A percentile compares a stretch with the other conserved stretches of the same genome.
Evolutionary conservation across 2,329 filamentous ascomycete species (phyloP).

Genomic region (Clarireedia monteithiana): DNA sequence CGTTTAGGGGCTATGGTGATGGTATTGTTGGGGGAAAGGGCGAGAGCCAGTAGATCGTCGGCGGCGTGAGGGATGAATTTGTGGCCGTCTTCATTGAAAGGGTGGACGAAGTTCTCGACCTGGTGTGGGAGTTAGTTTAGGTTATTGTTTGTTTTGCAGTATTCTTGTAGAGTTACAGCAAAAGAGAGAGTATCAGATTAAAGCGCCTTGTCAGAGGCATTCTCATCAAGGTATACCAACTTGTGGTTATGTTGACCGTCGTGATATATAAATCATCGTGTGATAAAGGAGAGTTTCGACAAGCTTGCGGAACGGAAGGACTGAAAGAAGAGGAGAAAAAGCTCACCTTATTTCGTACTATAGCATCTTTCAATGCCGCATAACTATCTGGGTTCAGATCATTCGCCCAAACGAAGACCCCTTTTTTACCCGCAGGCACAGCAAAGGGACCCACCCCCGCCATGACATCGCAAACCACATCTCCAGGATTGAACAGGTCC

Average conservation of each 20-base stretch:
- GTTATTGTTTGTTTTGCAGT: not conserved
- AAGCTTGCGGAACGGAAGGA: not conserved
- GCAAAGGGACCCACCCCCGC: slow-evolving; percentile 95
- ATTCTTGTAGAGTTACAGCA: no score
- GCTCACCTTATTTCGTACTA: slow-evolving; percentile 70
- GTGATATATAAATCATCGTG: slow-evolving; percentile 18
- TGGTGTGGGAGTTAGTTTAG: slow-evolving; percentile 23
- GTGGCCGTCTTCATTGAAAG: slow-evolving; percentile 77
- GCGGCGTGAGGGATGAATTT: slow-evolving; percentile 70
- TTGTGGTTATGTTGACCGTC: slow-evolving; percentile 19
- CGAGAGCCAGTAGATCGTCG: slow-evolving; percentile 47
- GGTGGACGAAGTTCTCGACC: slow-evolving; percentile 61
- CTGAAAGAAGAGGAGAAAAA: not conserved
- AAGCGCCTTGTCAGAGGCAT: slow-evolving; percentile 15
- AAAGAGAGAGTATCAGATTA: slow-evolving; percentile 9
- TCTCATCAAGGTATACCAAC: slow-evolving; percentile 13
- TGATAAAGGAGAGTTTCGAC: not conserved
- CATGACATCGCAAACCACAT: slow-evolving; percentile 95
- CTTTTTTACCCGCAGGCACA: slow-evolving; percentile 80
- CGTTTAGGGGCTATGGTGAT: slow-evolving; percentile 40
- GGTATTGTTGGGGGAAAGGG: slow-evolving; percentile 42
- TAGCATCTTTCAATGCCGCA: slow-evolving; percentile 60
- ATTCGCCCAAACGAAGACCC: slow-evolving; percentile 92
- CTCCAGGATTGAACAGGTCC: slow-evolving; percentile 67
- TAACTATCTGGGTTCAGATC: slow-evolving; percentile 92